Evolutionary conservation across 2,329 filamentous ascomycete species (phyloP).

Genomic region (Thelonectria olida): DNA sequence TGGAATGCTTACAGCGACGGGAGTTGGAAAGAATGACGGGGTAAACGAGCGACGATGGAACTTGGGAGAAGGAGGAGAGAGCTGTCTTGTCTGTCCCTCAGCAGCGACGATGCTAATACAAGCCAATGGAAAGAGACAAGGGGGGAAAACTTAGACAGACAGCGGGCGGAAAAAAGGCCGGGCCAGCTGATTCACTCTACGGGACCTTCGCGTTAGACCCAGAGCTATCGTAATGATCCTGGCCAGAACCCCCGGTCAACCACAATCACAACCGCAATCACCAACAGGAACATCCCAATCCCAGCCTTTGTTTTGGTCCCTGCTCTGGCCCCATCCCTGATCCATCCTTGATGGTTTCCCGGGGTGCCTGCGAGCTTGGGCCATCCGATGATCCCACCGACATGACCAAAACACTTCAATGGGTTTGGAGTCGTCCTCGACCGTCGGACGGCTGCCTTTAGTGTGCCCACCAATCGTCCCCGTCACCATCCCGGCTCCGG

Average conservation of each 20-base stretch:
- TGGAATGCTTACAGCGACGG: slow-evolving; percentile 7
- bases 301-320: slow-evolving; percentile 33
- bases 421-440: neutral
- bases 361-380: slow-evolving; percentile 29
- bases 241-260: neutral
- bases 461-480: slow-evolving; percentile 1
- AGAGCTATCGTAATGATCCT: neutral
- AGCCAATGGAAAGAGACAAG: neutral
- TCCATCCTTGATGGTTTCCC: slow-evolving; percentile 25
- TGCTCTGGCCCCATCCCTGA: slow-evolving; percentile 12
- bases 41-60: neutral
- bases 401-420: slow-evolving; percentile 9
- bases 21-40: neutral
- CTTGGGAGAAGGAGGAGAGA: neutral
- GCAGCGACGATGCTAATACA: no score
- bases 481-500: neutral
- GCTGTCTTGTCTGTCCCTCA: neutral
- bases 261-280: no score
- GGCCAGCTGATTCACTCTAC: neutral
- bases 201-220: neutral
- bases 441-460: neutral
- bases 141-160: neutral
- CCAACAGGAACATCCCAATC: neutral
- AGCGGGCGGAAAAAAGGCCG: neutral
- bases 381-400: slow-evolving; percentile 13